Conservation (phyloP, 2,329 filamentous ascomycete species). For the Ascochyta fabae region DNA sequence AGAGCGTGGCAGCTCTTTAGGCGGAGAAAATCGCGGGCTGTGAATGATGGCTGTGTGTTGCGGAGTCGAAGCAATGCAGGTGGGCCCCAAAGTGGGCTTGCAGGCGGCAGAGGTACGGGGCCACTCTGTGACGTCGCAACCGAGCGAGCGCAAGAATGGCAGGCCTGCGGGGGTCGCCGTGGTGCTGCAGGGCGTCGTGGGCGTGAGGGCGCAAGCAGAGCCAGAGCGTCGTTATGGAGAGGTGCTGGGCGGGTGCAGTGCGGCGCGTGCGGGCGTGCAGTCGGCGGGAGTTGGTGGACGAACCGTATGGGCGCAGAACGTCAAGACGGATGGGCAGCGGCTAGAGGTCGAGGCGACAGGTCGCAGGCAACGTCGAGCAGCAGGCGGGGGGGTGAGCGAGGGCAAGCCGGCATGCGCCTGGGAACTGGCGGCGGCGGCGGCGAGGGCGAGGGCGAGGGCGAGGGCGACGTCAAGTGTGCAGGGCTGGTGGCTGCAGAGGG, state of each 20-base stretch:
- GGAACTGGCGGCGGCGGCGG: not conserved
- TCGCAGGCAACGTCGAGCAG: conserved; percentile 8
- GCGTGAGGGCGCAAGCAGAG: conserved; percentile 6
- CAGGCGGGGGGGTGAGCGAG: not conserved
- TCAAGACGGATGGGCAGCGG: conserved; percentile 14
- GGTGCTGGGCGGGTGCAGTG: not conserved
- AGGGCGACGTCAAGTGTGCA: conserved; percentile 37
- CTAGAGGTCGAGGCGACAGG: conserved; percentile 23
- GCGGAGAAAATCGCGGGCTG: conserved; percentile 22
- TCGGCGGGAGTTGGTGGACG: conserved; percentile 17
- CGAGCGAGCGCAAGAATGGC: conserved; percentile 18
- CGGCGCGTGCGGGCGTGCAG: conserved; percentile 13
- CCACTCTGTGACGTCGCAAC: conserved; percentile 26
- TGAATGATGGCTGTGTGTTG: conserved; percentile 27
- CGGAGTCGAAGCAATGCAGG: conserved; percentile 23
- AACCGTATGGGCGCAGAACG: conserved; percentile 15
- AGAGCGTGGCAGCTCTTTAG: conserved; percentile 38
- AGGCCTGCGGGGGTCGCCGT: conserved; percentile 18
- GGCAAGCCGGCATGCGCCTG: conserved; percentile 18
- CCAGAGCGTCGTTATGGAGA: not conserved
- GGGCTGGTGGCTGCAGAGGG: conserved; percentile 33
- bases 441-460: not conserved
- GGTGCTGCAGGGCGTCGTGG: conserved; percentile 4
- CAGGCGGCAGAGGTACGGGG: conserved; percentile 36
- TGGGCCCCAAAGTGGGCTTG: conserved; percentile 26